Evolutionary conservation across 2,329 filamentous ascomycete species (phyloP).

Genomic region (Venturiaceae sp.): DNA sequence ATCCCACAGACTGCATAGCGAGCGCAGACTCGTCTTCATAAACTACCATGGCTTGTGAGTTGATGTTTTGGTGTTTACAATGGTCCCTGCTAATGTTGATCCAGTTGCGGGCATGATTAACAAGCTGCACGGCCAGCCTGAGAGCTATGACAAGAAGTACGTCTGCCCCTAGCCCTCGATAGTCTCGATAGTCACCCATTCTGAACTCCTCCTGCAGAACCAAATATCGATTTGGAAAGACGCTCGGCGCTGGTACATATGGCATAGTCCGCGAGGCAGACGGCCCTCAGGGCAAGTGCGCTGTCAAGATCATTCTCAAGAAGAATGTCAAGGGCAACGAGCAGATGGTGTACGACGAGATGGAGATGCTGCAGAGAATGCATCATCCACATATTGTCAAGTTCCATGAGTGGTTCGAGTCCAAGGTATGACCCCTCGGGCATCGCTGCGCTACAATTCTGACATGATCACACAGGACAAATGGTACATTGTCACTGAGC

Average conservation of each 20-base stretch:
- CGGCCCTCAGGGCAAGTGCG: constrained; percentile 73
- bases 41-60: neutral
- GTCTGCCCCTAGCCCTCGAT: constrained; percentile 14
- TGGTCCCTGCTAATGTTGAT: neutral
- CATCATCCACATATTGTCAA: constrained; percentile 93
- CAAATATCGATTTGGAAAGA: constrained; percentile 86
- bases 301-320: constrained; percentile 98
- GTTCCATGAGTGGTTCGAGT: constrained; percentile 99
- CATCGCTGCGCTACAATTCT: neutral
- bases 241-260: constrained; percentile 93
- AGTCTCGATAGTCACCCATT: neutral
- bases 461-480: constrained; percentile 60
- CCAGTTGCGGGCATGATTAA: constrained; percentile 34
- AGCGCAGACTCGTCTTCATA: neutral
- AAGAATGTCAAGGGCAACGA: constrained; percentile 99
- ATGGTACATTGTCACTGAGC: constrained; percentile 97
- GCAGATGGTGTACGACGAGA: constrained; percentile 96
- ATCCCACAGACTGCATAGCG: neutral
- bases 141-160: constrained; percentile 98
- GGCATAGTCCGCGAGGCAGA: constrained; percentile 96
- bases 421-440: constrained; percentile 50
- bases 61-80: neutral
- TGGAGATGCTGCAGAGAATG: constrained; percentile 84
- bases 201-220: constrained; percentile 41
- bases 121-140: constrained; percentile 91